Base-by-base conservation (phyloP, 2,329 filamentous ascomycete genomes). In the Alternaria infectoria region DNA sequence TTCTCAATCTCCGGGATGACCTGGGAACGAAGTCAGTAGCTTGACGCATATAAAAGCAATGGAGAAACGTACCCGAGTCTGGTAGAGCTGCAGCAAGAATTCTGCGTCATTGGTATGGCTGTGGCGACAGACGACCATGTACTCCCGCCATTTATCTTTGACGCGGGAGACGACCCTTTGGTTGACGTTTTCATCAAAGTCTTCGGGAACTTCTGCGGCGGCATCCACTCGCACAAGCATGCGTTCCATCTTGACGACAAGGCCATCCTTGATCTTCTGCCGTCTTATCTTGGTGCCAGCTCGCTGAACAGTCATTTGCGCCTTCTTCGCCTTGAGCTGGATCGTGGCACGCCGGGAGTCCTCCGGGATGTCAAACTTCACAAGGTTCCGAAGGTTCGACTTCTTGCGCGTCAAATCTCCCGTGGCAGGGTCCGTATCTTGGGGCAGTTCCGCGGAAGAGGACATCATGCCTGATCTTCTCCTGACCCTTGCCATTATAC, bases 91-190 rank as follows among this genome's bases (percentile, higher is more conserved):
- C 30, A 90, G 76, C 5, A 83, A 78, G 70, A 88, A 87, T 10
- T 86, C 85, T 0, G 85, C 83, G 51, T 86, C 82, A 15, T 87
- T 84, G 17, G 84, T 82, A 5, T 82, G 82, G 60, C 84, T 85
- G 69, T 88, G 86, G 54, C 89, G 83, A 66, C 88, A 90, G 8
- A 90, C 88, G 12, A 85, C 75, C 81, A 85, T 84, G 61, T 86
- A 90, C 72, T 91, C 89, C 51, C 87, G 81, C 89, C 89, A 91
- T 69, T 89, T 90, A 66, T 90, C 87, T 45, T 87, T 78, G 11
- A 84, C 83, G 57, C 85, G 83, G 9, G 87, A 87, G 64, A 88
- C 86, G 50, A 88, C 84, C 65, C 85, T 84, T 62, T 87, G 81
- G 64, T 86, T 89, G 49, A 85, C 84, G 67, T 89, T 90, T 73